Evolutionary conservation across 225 moss, liverwort and hornwort species (phyloP).

Genomic region (Takakia lepidozioides): DNA sequence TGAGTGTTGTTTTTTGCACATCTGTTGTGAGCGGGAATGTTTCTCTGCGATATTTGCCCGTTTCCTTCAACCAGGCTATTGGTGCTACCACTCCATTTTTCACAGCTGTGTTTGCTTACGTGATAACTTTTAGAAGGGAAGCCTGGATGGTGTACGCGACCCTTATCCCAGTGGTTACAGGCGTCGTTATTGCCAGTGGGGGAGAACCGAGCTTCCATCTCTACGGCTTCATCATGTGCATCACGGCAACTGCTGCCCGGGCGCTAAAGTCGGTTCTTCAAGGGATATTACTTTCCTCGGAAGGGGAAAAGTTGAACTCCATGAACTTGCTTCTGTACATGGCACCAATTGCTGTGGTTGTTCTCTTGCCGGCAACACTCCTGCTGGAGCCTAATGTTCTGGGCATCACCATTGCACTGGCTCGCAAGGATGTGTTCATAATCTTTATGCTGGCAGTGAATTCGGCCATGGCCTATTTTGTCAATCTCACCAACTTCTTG

Average conservation of each 20-base stretch:
- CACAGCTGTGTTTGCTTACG: constrained; percentile 46
- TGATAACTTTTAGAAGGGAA: constrained; percentile 40
- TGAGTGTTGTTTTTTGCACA: constrained; percentile 45
- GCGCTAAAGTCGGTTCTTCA: constrained; percentile 52
- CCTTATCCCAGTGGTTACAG: constrained; percentile 45
- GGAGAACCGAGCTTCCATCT: constrained; percentile 56
- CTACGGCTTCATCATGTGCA: constrained; percentile 55
- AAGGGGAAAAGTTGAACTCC: constrained; percentile 53
- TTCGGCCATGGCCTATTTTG: constrained; percentile 53
- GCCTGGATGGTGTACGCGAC: constrained; percentile 39
- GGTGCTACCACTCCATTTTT: constrained; percentile 55
- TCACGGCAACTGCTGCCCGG: constrained; percentile 42
- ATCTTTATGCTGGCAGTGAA: constrained; percentile 31
- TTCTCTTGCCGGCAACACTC: constrained; percentile 37
- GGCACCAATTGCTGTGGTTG: constrained; percentile 52
- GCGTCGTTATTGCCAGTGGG: constrained; percentile 53
- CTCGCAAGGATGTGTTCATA: constrained; percentile 29
- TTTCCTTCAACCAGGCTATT: constrained; percentile 52
- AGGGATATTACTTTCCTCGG: constrained; percentile 42
- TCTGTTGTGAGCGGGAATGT: constrained; percentile 57
- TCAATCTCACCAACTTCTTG: constrained; percentile 51
- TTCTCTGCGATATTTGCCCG: constrained; percentile 43
- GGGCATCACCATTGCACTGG: constrained; percentile 30
- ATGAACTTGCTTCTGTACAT: constrained; percentile 53
- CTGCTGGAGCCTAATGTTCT: constrained; percentile 42